Conservation (phyloP, 441 rosid genomes). For the Corymbia calophylla region DNA sequence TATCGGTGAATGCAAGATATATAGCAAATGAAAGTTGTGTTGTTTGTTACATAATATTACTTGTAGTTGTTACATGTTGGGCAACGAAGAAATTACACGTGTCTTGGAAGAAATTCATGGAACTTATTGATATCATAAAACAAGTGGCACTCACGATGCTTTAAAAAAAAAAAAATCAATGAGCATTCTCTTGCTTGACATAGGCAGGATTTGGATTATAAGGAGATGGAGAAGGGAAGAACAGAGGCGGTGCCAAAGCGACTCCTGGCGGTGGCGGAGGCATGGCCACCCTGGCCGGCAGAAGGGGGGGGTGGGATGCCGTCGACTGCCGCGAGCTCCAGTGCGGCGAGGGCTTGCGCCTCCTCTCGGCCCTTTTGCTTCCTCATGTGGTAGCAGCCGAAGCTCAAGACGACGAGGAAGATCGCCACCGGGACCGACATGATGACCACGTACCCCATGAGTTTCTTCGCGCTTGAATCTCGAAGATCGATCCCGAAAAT, state of each 20-base stretch:
- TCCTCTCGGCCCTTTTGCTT: not conserved
- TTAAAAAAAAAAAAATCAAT: too few species aligned
- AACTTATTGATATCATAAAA: too few species aligned
- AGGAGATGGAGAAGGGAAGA: not conserved
- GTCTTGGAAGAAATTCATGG: too few species aligned
- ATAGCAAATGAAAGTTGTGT: too few species aligned
- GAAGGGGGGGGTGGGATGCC: not conserved
- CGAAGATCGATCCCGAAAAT: too few species aligned
- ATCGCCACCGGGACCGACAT: not conserved
- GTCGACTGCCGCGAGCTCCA: not conserved
- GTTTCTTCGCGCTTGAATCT: too few species aligned
- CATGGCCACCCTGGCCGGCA: not conserved
- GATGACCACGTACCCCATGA: not conserved
- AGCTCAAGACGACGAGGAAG: not conserved
- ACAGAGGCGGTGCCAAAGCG: not conserved
- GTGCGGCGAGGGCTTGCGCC: not conserved
- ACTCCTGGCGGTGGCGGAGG: not conserved
- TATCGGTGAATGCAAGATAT: too few species aligned
- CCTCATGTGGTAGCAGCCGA: not conserved
- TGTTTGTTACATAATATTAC: too few species aligned
- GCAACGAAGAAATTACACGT: too few species aligned
- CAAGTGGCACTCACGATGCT: too few species aligned
- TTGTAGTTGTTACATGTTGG: too few species aligned
- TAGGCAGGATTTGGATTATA: not conserved
- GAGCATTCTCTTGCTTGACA: not conserved